These are phyloP conservation scores for Aspergillaceae sp. DNA, from an alignment of 2,329 filamentous ascomycete species.

Conservation along the genomic window DNA sequence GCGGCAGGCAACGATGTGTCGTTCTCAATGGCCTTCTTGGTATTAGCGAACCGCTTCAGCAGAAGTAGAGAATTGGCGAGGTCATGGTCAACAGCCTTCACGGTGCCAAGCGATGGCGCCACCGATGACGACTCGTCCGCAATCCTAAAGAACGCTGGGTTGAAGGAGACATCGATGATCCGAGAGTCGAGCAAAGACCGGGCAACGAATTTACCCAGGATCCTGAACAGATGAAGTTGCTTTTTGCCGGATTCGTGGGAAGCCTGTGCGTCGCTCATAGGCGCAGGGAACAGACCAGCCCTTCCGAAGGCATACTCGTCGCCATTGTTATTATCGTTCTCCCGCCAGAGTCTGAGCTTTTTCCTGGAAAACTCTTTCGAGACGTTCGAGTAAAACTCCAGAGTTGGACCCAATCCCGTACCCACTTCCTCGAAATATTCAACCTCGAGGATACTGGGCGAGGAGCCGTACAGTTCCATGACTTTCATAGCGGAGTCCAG, in stretches of 20 bases:
- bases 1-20: conserved; percentile 56
- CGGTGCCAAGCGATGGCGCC: conserved; percentile 74
- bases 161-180: conserved; percentile 96
- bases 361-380: conserved; percentile 97
- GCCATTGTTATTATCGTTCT: conserved; percentile 63
- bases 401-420: conserved; percentile 85
- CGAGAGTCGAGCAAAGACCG: conserved; percentile 96
- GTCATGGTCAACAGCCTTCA: conserved; percentile 80
- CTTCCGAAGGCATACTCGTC: conserved; percentile 79
- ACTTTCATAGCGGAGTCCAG: conserved; percentile 95
- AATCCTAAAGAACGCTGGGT: conserved; percentile 94
- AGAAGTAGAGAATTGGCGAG: conserved; percentile 77
- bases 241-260: conserved; percentile 72
- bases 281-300: conserved; percentile 82
- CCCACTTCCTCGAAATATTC: conserved; percentile 99
- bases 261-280: conserved; percentile 71
- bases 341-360: conserved; percentile 93
- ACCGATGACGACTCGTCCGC: conserved; percentile 61
- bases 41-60: conserved; percentile 75
- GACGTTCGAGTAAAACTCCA: conserved; percentile 96
- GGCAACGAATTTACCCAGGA: conserved; percentile 93
- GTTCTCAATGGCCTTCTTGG: conserved; percentile 74
- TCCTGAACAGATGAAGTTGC: conserved; percentile 79
- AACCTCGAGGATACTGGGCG: conserved; percentile 89
- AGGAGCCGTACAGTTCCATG: conserved; percentile 97